These are phyloP conservation scores for Lagenaria siceraria DNA, from an alignment of 306 rosid species.

Conservation along the genomic window DNA sequence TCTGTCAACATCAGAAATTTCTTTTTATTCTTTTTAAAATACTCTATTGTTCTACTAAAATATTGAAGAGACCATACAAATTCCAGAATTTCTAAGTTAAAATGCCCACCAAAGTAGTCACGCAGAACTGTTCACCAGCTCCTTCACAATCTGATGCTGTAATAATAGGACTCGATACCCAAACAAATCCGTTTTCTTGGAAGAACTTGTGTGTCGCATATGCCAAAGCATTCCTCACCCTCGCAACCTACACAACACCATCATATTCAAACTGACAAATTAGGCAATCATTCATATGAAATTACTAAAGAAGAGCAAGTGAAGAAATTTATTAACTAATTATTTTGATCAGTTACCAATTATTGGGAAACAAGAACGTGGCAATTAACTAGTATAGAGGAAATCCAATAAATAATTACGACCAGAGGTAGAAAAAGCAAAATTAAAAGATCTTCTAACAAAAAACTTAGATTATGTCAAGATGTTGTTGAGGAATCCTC, in stretches of 20 bases:
- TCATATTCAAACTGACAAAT: constrained; percentile 1
- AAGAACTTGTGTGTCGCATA: constrained; percentile 87
- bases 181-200: constrained; percentile 88
- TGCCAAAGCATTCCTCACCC: constrained; percentile 87
- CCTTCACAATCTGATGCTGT: constrained; percentile 99
- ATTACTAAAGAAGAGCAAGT: neutral
- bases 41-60: neutral
- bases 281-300: neutral
- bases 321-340: neutral
- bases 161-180: constrained; percentile 88
- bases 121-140: constrained; percentile 97
- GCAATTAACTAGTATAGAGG: neutral
- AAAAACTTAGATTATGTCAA: neutral
- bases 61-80: constrained; percentile 10
- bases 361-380: neutral
- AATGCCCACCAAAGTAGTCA: constrained; percentile 75
- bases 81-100: constrained; percentile 2
- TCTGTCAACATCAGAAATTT: constrained; percentile 25
- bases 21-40: neutral
- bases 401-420: neutral
- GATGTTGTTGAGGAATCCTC: neutral
- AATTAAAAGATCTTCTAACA: neutral
- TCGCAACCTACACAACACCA: constrained; percentile 57
- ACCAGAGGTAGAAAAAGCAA: neutral
- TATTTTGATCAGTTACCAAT: neutral